Evolutionary conservation across 345 rosid species (phyloP).

Genomic region (Moricandia arvensis): DNA sequence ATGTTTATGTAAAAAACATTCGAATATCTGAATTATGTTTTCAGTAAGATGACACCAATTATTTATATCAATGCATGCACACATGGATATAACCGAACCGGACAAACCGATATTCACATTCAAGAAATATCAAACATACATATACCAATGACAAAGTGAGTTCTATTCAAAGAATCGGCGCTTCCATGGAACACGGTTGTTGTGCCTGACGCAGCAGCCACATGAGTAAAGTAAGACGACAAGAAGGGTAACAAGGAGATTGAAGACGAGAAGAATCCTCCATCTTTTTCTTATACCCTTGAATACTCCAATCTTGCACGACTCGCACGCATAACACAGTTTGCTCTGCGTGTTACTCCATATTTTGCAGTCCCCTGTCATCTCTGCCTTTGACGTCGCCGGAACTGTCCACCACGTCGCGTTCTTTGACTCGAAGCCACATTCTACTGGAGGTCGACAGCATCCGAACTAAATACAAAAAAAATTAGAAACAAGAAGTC

Average conservation of each 20-base stretch:
- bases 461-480: conserved; percentile 49
- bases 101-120: conserved; percentile 9
- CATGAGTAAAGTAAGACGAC: conserved; percentile 35
- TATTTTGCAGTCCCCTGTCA: conserved; percentile 40
- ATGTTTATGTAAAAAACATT: not conserved
- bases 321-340: conserved; percentile 55
- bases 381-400: not conserved
- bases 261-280: conserved; percentile 38
- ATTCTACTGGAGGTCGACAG: conserved; percentile 58
- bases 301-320: conserved; percentile 55
- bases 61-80: not conserved
- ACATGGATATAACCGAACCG: not conserved
- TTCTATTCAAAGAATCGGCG: conserved; percentile 24
- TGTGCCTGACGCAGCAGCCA: conserved; percentile 39
- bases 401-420: conserved; percentile 45
- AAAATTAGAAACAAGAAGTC: not conserved
- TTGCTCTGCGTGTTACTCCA: conserved; percentile 50
- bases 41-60: not conserved
- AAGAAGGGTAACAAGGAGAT: conserved; percentile 17
- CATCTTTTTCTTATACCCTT: conserved; percentile 42
- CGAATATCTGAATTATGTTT: not conserved
- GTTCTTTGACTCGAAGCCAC: conserved; percentile 49
- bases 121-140: conserved; percentile 17
- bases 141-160: not conserved
- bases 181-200: conserved; percentile 39